Conservation (phyloP, 495 filamentous ascomycete species). For the Penicillium cataractarum region DNA sequence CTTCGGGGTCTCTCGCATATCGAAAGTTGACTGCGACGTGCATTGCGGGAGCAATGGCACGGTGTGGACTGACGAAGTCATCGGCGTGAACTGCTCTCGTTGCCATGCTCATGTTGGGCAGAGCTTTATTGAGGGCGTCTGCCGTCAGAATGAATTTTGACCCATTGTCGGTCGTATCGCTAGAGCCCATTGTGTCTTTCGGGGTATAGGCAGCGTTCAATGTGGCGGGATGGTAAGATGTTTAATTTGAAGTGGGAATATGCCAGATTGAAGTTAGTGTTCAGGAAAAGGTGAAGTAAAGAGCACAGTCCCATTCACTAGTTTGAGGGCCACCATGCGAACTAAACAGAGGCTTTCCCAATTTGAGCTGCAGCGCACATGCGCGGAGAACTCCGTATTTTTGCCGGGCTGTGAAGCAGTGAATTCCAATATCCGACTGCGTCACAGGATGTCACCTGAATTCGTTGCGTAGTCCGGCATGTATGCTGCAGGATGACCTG, state of each 20-base stretch:
- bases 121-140: constrained; percentile 18
- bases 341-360: neutral
- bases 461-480: no score
- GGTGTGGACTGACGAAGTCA: constrained; percentile 24
- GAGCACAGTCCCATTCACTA: neutral
- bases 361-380: constrained; percentile 4
- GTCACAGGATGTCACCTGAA: neutral
- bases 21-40: constrained; percentile 28
- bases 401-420: neutral
- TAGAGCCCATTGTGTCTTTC: constrained; percentile 14
- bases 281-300: neutral
- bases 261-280: neutral
- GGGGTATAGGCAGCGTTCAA: neutral
- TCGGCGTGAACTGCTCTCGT: constrained; percentile 28
- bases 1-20: constrained; percentile 22
- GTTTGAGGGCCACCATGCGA: neutral
- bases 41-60: constrained; percentile 27
- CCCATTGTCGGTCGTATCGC: constrained; percentile 1
- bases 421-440: neutral
- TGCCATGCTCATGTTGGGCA: constrained; percentile 19
- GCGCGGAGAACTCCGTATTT: constrained; percentile 12
- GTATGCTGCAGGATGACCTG: neutral
- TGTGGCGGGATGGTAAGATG: neutral
- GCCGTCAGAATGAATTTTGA: constrained; percentile 19
- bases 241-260: neutral